These are phyloP conservation scores for Closterium sp. DNA, from an alignment of 139 green algal genomes.

Conservation along the genomic window DNA sequence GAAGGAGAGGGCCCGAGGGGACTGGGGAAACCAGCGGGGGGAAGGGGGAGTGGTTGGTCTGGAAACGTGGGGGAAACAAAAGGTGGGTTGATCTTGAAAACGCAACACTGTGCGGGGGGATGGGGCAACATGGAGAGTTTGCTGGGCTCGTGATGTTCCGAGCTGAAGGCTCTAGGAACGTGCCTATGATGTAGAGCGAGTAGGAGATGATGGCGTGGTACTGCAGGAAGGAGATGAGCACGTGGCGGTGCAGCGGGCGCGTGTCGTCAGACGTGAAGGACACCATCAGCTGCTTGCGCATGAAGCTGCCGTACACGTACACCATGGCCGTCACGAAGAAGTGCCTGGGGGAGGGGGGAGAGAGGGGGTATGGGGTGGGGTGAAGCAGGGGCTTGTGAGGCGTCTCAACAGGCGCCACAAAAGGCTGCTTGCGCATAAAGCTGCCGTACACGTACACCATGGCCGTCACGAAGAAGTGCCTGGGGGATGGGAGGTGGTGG, in stretches of 20 bases:
- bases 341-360: slow-evolving; percentile 69
- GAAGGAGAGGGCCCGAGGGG: no score
- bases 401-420: no score
- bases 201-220: slow-evolving; percentile 80
- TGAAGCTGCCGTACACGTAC: slow-evolving; percentile 90
- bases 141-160: no score
- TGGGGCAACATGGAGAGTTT: no score
- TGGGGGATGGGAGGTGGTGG: slow-evolving; percentile 52
- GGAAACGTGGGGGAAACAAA: not conserved
- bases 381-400: no score
- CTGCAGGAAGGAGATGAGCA: slow-evolving; percentile 68
- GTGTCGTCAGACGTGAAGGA: slow-evolving; percentile 62
- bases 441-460: slow-evolving; percentile 89
- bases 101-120: no score
- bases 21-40: no score
- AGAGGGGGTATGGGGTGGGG: no score
- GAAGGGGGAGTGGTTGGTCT: no score
- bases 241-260: slow-evolving; percentile 6
- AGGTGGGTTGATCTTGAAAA: not conserved
- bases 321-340: slow-evolving; percentile 88
- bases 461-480: slow-evolving; percentile 89
- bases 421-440: slow-evolving; percentile 86
- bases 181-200: slow-evolving; percentile 75
- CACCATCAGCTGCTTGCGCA: slow-evolving; percentile 73
- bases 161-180: no score